phyloP scores from a whole-genome alignment of 768 basidiomycete species.

The Ramaria rubella region DNA sequence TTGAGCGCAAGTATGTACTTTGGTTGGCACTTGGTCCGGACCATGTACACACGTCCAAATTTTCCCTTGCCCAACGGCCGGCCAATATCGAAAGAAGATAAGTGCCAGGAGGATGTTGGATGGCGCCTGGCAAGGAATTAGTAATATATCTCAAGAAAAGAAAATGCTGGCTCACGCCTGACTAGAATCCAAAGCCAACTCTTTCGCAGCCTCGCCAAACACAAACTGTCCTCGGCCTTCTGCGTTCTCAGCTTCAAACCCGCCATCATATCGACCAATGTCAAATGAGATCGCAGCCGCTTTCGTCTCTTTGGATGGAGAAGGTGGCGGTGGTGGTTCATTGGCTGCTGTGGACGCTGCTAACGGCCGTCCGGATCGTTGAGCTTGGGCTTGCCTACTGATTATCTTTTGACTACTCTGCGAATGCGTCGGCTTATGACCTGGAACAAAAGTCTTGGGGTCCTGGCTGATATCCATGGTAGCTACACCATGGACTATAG shows the following conservation, averaged over 20 bases:
- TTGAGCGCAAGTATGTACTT: constrained; percentile 95
- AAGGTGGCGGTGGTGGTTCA: constrained; percentile 14
- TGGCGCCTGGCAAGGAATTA: constrained; percentile 36
- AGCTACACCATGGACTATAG: constrained; percentile 7
- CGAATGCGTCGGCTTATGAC: constrained; percentile 9
- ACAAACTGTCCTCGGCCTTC: constrained; percentile 62
- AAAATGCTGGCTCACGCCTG: constrained; percentile 38
- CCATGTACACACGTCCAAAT: constrained; percentile 98
- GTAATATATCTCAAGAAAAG: not conserved
- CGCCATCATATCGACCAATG: constrained; percentile 93
- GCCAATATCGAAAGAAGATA: constrained; percentile 89
- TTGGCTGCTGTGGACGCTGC: constrained; percentile 20
- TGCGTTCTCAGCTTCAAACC: constrained; percentile 85
- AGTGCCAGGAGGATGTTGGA: constrained; percentile 79
- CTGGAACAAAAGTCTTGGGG: constrained; percentile 5
- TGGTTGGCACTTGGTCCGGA: constrained; percentile 81
- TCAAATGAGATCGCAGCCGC: constrained; percentile 36
- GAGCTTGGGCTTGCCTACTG: constrained; percentile 21
- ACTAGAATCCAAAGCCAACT: constrained; percentile 85
- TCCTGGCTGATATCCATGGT: constrained; percentile 11
- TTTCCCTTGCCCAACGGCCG: constrained; percentile 98
- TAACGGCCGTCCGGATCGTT: constrained; percentile 36
- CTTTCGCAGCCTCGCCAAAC: constrained; percentile 69
- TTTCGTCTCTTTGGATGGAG: constrained; percentile 16
- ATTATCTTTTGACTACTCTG: constrained; percentile 18